Conservation (phyloP, 129 eudicot species). For the Logfia minima region DNA sequence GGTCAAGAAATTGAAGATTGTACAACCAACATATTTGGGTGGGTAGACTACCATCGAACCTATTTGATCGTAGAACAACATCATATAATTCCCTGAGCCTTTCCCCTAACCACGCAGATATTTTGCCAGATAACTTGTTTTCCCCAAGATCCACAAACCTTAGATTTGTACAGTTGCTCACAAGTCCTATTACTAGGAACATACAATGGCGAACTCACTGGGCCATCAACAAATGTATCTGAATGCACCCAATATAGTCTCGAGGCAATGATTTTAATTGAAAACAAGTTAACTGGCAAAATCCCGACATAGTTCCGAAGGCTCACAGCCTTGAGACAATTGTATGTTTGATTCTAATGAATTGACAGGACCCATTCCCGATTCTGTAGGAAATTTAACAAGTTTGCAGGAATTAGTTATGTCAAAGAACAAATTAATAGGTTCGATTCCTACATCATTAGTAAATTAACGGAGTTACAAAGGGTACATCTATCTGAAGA, state of each 20-base stretch:
- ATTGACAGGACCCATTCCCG: conserved; percentile 31
- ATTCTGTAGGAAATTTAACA: conserved; percentile 25
- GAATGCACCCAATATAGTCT: conserved; percentile 20
- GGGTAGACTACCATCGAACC: conserved; percentile 30
- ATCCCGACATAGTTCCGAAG: conserved; percentile 27
- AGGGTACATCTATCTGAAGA: conserved; percentile 31
- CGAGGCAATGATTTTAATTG: conserved; percentile 21
- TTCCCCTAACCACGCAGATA: conserved; percentile 34
- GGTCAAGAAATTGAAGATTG: conserved; percentile 25
- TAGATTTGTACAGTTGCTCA: conserved; percentile 22
- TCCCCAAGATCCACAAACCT: conserved; percentile 23
- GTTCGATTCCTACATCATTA: conserved; percentile 34
- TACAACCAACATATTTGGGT: conserved; percentile 15
- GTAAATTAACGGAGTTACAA: conserved; percentile 12
- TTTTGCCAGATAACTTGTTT: conserved; percentile 27
- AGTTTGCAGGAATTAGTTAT: conserved; percentile 24
- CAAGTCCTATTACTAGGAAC: too few species aligned
- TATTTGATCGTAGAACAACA: conserved; percentile 24
- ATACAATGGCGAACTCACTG: conserved; percentile 2
- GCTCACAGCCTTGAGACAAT: conserved; percentile 22
- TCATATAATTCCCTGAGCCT: conserved; percentile 1
- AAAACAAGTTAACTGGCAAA: conserved; percentile 14
- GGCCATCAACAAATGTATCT: not conserved
- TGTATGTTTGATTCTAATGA: conserved; percentile 24
- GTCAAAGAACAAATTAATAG: conserved; percentile 34